Evolutionary conservation across 1,139 yeast species (phyloP).

Genomic region (Debaryomyces subglobosus): DNA sequence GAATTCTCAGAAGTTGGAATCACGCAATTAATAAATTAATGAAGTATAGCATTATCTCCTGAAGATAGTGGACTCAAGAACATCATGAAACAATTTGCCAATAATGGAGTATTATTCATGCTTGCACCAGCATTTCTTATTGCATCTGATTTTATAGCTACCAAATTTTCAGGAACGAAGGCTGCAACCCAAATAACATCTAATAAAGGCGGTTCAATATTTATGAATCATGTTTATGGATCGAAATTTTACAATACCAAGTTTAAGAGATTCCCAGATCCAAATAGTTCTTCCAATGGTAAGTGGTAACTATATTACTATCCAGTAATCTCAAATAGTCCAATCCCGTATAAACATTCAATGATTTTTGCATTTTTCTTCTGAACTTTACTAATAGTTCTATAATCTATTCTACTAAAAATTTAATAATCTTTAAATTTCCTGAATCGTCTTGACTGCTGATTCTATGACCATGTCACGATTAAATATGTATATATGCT

Average conservation of each 20-base stretch:
- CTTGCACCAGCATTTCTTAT: constrained; percentile 30
- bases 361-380: not conserved
- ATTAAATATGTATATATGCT: not conserved
- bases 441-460: not conserved
- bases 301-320: not conserved
- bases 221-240: constrained; percentile 13
- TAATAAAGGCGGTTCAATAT: constrained; percentile 11
- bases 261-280: constrained; percentile 10
- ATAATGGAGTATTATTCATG: constrained; percentile 25
- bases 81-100: constrained; percentile 19
- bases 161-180: constrained; percentile 19
- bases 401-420: not conserved
- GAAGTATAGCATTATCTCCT: not conserved
- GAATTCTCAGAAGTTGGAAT: not conserved
- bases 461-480: not conserved
- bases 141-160: constrained; percentile 27
- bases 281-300: not conserved
- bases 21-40: not conserved
- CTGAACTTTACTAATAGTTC: not conserved
- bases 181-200: constrained; percentile 12
- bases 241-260: constrained; percentile 13
- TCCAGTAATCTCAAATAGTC: not conserved
- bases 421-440: not conserved
- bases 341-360: not conserved
- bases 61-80: not conserved